A percentile compares a stretch with the other conserved stretches of the same genome.
These are phyloP conservation scores for Schizophyllum commune DNA, from an alignment of 1,284 basidiomycete species.

Conservation along the genomic window DNA sequence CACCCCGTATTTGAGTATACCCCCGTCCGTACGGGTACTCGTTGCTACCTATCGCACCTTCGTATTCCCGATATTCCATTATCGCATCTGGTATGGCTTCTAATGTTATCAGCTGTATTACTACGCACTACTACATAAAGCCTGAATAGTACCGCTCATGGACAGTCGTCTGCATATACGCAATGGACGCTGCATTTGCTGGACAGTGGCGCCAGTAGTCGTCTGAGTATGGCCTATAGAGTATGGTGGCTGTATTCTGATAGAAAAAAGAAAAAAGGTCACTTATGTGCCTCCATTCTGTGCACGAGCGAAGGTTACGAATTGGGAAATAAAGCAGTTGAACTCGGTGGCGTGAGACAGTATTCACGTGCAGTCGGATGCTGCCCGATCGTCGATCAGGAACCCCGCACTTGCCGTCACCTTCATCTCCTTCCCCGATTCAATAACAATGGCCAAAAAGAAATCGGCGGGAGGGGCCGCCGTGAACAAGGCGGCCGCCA, in stretches of 20 bases:
- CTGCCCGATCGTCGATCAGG: no score
- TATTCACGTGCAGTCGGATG: no score
- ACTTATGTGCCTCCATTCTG: no score
- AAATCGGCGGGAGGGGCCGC: slow-evolving; percentile 27
- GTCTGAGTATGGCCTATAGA: neutral
- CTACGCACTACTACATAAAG: neutral
- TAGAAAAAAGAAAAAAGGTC: no score
- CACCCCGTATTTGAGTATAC: neutral
- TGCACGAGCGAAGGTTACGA: no score
- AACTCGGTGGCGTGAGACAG: no score
- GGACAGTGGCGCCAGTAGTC: neutral
- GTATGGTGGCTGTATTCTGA: neutral
- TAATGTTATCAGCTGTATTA: neutral
- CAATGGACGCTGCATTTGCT: neutral
- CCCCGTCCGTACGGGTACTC: no score
- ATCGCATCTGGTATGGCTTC: neutral
- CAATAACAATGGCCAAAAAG: slow-evolving; percentile 36
- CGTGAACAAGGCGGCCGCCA: slow-evolving; percentile 38
- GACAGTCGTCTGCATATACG: neutral
- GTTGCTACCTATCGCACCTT: neutral
- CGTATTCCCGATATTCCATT: neutral
- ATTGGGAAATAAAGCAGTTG: no score
- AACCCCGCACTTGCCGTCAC: no score
- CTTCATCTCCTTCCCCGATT: no score
- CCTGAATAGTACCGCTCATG: neutral